Percentiles rank a stretch among this genome's conserved stretches.
phyloP scores from a whole-genome alignment of 768 basidiomycete species.

The Agaricus bisporus region DNA sequence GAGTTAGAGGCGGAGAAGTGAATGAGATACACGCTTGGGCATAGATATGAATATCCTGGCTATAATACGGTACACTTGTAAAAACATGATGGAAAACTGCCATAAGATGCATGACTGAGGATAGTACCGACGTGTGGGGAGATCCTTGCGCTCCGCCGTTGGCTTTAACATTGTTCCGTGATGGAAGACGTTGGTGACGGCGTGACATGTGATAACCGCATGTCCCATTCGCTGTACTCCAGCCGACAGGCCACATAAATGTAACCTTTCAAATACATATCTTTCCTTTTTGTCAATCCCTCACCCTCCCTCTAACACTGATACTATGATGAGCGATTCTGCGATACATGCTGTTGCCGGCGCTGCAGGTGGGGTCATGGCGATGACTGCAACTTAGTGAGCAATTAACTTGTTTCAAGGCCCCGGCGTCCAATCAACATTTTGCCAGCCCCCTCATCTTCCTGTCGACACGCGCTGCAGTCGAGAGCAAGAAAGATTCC shows the following conservation, averaged over 20 bases:
- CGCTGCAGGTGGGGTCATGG: conserved; percentile 81
- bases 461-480: conserved; percentile 88
- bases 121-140: neutral
- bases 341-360: conserved; percentile 85
- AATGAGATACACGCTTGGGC: neutral
- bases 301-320: conserved; percentile 3
- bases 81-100: conserved; percentile 4
- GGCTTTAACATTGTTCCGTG: conserved; percentile 8
- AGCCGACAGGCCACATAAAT: conserved; percentile 13
- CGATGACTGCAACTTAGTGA: conserved; percentile 89
- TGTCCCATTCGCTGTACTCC: conserved; percentile 4
- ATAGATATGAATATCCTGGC: conserved; percentile 4
- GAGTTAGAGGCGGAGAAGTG: conserved; percentile 27
- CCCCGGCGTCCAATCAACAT: conserved; percentile 8
- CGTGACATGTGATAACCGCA: conserved; percentile 16
- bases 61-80: conserved; percentile 3
- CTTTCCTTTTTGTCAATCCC: neutral
- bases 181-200: neutral
- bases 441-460: conserved; percentile 77
- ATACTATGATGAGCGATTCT: conserved; percentile 59
- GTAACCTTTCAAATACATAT: conserved; percentile 1
- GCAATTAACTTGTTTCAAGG: conserved; percentile 18
- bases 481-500: conserved; percentile 73
- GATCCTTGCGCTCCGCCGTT: too few relatives aligned
- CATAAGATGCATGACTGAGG: neutral